Evolutionary conservation across 139 green algal genomes (phyloP).

Genomic region (Volvox africanus): DNA sequence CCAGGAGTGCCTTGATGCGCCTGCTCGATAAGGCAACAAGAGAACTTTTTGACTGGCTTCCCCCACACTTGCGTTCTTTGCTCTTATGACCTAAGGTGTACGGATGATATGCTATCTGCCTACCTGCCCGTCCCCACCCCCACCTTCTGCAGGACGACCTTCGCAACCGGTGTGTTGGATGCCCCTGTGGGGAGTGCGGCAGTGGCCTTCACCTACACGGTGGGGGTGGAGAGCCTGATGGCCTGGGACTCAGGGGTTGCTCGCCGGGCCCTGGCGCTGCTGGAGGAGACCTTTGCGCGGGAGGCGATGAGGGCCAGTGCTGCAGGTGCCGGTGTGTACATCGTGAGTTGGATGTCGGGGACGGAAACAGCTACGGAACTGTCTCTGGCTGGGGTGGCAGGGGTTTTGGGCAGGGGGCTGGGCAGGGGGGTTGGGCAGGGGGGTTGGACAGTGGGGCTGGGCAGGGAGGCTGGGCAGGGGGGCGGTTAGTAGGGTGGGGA

Average conservation of each 20-base stretch:
- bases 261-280: background rate
- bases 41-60: too few relatives aligned
- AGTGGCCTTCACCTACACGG: conserved; percentile 10
- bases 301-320: conserved; percentile 16
- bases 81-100: too few relatives aligned
- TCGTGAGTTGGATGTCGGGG: conserved; percentile 14
- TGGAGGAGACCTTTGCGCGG: background rate
- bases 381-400: too few relatives aligned
- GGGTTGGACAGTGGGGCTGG: too few relatives aligned
- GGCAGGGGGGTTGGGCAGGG: too few relatives aligned
- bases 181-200: conserved; percentile 16
- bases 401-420: too few relatives aligned
- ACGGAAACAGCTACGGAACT: too few relatives aligned
- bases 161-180: conserved; percentile 1
- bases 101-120: background rate
- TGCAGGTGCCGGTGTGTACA: conserved; percentile 5
- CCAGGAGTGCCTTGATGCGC: too few relatives aligned
- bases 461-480: too few relatives aligned
- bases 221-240: conserved; percentile 33
- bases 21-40: too few relatives aligned
- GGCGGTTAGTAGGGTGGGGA: too few relatives aligned
- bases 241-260: conserved; percentile 31
- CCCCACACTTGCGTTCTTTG: too few relatives aligned
- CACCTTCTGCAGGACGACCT: background rate
- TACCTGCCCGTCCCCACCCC: background rate